These are phyloP conservation scores for Rhamnella rubrinervis DNA, from an alignment of 331 rosid species.

Conservation along the genomic window DNA sequence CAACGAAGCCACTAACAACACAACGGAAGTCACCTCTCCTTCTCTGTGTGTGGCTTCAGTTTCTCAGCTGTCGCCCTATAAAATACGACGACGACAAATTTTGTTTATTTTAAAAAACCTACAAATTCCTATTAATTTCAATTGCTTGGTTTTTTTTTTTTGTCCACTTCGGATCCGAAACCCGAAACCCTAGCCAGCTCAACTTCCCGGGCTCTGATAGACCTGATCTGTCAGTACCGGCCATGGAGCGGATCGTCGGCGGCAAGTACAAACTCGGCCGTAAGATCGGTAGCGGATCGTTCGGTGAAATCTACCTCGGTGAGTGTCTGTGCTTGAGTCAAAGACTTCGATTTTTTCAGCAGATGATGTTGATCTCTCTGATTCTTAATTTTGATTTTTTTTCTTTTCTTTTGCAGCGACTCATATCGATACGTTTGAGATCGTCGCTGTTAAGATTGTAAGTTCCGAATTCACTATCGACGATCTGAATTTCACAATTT, in stretches of 20 bases:
- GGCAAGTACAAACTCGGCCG: conserved; percentile 87
- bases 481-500: not conserved
- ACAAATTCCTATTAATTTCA: not conserved
- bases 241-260: conserved; percentile 87
- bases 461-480: conserved; percentile 22
- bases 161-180: conserved; percentile 20
- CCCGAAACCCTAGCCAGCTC: conserved; percentile 10
- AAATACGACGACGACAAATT: too few relatives aligned
- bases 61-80: conserved; percentile 12
- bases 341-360: conserved; percentile 4
- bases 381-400: conserved; percentile 25
- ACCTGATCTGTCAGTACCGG: conserved; percentile 30
- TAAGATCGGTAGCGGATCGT: conserved; percentile 99
- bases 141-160: conserved; percentile 3
- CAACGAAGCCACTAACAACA: conserved; percentile 4
- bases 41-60: conserved; percentile 42
- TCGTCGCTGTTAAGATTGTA: conserved; percentile 93
- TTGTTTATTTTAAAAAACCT: too few relatives aligned
- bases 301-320: conserved; percentile 95
- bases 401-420: conserved; percentile 57
- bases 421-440: conserved; percentile 82
- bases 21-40: conserved; percentile 1
- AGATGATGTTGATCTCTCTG: conserved; percentile 3
- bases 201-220: conserved; percentile 27
- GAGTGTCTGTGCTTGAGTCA: conserved; percentile 6